Conservation (phyloP, 257 asterid species). For the Plectranthus barbatus region DNA sequence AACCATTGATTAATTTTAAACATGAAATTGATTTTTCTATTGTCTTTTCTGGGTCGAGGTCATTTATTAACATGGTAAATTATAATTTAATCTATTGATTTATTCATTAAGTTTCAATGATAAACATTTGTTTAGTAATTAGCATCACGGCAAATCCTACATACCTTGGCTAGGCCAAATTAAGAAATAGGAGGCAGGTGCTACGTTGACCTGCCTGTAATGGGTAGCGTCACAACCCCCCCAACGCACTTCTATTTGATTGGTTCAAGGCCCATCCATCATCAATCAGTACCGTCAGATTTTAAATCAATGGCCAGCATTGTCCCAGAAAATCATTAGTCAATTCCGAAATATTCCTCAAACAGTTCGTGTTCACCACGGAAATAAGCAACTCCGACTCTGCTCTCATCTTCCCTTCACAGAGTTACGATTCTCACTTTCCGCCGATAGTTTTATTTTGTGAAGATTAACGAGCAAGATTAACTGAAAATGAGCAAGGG, state of each 20-base stretch:
- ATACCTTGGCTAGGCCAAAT: no score
- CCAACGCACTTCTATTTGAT: conserved; percentile 1
- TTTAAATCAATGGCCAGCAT: conserved; percentile 8
- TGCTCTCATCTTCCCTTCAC: neutral
- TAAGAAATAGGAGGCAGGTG: no score
- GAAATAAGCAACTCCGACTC: neutral
- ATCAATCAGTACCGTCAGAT: conserved; percentile 11
- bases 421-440: conserved; percentile 13
- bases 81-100: no score
- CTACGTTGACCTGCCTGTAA: conserved; percentile 11
- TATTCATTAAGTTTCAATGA: no score
- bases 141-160: no score
- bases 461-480: neutral
- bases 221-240: neutral
- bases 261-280: conserved; percentile 5
- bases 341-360: conserved; percentile 13
- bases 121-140: no score
- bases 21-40: no score
- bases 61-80: no score
- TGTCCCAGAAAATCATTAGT: conserved; percentile 3
- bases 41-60: no score
- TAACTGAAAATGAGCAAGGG: conserved; percentile 63
- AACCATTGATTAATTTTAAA: no score
- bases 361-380: conserved; percentile 11
- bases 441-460: neutral